These are phyloP conservation scores for Coemansia biformis DNA, from an alignment of 192 early-diverging fungal genomes.

Conservation along the genomic window DNA sequence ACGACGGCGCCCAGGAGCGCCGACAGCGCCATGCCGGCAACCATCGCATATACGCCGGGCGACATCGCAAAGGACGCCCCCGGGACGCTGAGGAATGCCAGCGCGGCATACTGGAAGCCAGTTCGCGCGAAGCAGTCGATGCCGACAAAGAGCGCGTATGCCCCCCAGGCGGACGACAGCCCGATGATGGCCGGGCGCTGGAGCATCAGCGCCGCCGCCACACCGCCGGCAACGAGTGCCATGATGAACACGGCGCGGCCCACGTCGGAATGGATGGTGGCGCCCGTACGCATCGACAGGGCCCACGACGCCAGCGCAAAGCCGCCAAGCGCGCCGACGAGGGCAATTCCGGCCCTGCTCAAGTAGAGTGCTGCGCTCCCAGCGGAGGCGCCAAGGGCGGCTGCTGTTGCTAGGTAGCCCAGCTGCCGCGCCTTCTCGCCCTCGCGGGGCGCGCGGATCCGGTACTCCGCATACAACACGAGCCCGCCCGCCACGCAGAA, in stretches of 20 bases:
- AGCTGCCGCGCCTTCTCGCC: conserved; percentile 39
- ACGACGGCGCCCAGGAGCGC: conserved; percentile 59
- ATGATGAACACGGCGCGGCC: conserved; percentile 71
- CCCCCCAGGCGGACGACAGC: conserved; percentile 69
- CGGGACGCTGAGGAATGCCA: conserved; percentile 52
- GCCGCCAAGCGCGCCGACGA: conserved; percentile 74
- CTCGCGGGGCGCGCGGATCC: conserved; percentile 39
- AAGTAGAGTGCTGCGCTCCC: conserved; percentile 64
- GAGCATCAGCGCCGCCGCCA: conserved; percentile 59
- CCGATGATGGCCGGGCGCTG: conserved; percentile 64
- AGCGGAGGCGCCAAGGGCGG: conserved; percentile 60
- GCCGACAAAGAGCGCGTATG: conserved; percentile 73
- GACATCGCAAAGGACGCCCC: conserved; percentile 50
- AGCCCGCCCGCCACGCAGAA: conserved; percentile 62
- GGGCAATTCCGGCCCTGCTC: conserved; percentile 65
- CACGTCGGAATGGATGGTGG: conserved; percentile 57
- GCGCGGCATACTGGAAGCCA: conserved; percentile 62
- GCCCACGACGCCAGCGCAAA: conserved; percentile 70
- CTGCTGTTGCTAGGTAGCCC: conserved; percentile 54
- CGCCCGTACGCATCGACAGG: conserved; percentile 56
- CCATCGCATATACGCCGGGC: conserved; percentile 62
- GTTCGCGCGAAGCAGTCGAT: conserved; percentile 78
- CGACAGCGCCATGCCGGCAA: conserved; percentile 60
- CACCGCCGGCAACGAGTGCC: conserved; percentile 55
- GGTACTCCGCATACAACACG: conserved; percentile 33